A percentile compares a stretch with the other conserved stretches of the same genome.
Evolutionary conservation across 768 basidiomycete genomes (phyloP).

Genomic region (Tylopilus subfusipes): DNA sequence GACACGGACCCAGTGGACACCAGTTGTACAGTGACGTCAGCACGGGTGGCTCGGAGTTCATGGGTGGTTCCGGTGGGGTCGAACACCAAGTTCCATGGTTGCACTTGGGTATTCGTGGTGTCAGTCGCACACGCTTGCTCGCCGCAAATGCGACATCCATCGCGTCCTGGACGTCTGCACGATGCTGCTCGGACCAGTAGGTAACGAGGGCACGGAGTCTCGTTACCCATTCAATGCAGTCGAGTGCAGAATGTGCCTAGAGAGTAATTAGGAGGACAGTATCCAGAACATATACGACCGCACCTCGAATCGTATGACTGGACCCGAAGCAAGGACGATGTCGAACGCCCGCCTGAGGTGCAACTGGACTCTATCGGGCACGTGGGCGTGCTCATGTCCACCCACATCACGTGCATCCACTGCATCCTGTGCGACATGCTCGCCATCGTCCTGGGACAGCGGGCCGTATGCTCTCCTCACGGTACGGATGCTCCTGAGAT

Average conservation of each 20-base stretch:
- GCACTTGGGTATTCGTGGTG: slow-evolving; percentile 43
- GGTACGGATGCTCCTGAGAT: slow-evolving; percentile 63
- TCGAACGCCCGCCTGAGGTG: slow-evolving; percentile 74
- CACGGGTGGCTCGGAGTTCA: slow-evolving; percentile 53
- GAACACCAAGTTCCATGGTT: slow-evolving; percentile 38
- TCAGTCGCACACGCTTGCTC: slow-evolving; percentile 53
- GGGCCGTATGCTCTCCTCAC: slow-evolving; percentile 53
- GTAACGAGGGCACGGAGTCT: slow-evolving; percentile 62
- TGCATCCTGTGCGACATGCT: slow-evolving; percentile 25
- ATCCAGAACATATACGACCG: slow-evolving; percentile 14
- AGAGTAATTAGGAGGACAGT: background rate
- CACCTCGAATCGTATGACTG: slow-evolving; percentile 77
- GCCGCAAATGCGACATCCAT: slow-evolving; percentile 67
- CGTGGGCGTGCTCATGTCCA: slow-evolving; percentile 49
- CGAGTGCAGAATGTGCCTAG: slow-evolving; percentile 60
- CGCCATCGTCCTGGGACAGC: slow-evolving; percentile 28
- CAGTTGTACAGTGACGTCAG: slow-evolving; percentile 75
- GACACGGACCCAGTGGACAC: slow-evolving; percentile 82
- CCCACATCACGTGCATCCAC: slow-evolving; percentile 63
- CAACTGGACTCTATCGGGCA: slow-evolving; percentile 42
- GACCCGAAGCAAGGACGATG: slow-evolving; percentile 64
- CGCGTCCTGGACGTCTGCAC: slow-evolving; percentile 70
- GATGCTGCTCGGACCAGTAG: slow-evolving; percentile 81
- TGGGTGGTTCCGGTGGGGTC: slow-evolving; percentile 47
- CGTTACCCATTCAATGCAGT: slow-evolving; percentile 84